Evolutionary conservation across 177 flowering plant species (phyloP).

Genomic region (Vitis hybrid): DNA sequence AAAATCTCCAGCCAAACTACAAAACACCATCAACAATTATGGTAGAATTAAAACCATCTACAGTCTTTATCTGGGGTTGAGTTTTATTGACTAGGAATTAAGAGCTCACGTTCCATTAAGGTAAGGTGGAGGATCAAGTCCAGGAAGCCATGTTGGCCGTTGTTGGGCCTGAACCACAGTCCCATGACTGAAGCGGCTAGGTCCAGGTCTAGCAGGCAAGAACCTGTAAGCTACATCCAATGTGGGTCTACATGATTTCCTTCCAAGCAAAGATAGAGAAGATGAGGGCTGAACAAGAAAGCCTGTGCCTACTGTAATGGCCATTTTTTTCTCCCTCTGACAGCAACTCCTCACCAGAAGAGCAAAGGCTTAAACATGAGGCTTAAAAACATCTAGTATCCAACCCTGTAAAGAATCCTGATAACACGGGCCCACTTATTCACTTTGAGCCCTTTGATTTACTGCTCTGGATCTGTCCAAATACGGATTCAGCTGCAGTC

Average conservation of each 20-base stretch:
- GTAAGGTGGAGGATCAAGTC: constrained; percentile 83
- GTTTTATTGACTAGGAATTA: background rate
- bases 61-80: background rate
- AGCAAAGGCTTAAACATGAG: background rate
- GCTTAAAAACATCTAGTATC: constrained; percentile 2
- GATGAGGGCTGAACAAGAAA: constrained; percentile 30
- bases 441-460: constrained; percentile 5
- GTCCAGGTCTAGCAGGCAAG: constrained; percentile 20
- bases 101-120: constrained; percentile 80
- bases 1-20: constrained; percentile 79
- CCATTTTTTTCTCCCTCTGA: constrained; percentile 35
- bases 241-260: constrained; percentile 9
- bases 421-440: constrained; percentile 22
- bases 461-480: background rate
- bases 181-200: constrained; percentile 1
- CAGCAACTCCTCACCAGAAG: constrained; percentile 2
- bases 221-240: constrained; percentile 5
- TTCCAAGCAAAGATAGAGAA: constrained; percentile 21
- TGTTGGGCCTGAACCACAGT: constrained; percentile 47
- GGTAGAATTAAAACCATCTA: background rate
- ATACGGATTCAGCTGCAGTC: background rate
- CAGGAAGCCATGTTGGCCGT: constrained; percentile 96
- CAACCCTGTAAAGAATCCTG: background rate
- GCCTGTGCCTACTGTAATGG: constrained; percentile 34
- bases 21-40: background rate